phyloP scores from a whole-genome alignment of 2,329 filamentous ascomycete genomes.

The Cordyceps tenuipes region DNA sequence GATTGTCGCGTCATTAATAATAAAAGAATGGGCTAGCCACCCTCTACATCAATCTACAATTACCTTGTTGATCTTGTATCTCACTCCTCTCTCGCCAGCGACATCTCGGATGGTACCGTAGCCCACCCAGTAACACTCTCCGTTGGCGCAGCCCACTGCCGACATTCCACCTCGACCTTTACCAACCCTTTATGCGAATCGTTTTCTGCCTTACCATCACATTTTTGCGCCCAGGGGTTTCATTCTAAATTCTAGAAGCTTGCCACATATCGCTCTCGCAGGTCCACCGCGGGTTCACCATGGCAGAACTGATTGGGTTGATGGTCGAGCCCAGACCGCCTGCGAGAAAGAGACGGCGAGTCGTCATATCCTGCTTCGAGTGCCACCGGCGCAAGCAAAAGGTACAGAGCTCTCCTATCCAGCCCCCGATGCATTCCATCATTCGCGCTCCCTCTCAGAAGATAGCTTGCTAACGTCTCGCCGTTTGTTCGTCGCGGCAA shows the following conservation, averaged over 20 bases:
- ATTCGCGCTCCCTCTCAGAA: background rate
- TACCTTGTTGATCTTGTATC: background rate
- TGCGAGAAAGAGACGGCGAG: conserved; percentile 48
- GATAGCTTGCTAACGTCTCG: background rate
- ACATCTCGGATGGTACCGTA: background rate
- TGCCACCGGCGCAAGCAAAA: conserved; percentile 58
- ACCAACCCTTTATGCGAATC: background rate
- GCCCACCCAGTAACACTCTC: background rate
- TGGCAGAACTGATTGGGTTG: conserved; percentile 15
- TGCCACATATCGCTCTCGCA: too few relatives aligned
- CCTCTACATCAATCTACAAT: background rate
- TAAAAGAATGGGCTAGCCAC: background rate
- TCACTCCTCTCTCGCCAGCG: background rate
- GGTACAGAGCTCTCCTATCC: conserved; percentile 24
- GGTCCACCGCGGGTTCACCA: background rate
- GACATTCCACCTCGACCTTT: background rate
- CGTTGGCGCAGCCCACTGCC: background rate
- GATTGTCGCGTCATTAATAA: conserved; percentile 6
- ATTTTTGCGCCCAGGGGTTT: background rate
- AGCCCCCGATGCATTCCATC: background rate
- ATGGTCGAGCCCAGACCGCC: conserved; percentile 22
- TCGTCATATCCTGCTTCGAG: conserved; percentile 56
- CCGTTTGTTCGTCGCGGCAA: background rate
- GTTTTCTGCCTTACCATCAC: background rate
- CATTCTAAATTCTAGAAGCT: background rate